Conservation (phyloP, 495 filamentous ascomycete species). For the Aspergillus haitiensis region DNA sequence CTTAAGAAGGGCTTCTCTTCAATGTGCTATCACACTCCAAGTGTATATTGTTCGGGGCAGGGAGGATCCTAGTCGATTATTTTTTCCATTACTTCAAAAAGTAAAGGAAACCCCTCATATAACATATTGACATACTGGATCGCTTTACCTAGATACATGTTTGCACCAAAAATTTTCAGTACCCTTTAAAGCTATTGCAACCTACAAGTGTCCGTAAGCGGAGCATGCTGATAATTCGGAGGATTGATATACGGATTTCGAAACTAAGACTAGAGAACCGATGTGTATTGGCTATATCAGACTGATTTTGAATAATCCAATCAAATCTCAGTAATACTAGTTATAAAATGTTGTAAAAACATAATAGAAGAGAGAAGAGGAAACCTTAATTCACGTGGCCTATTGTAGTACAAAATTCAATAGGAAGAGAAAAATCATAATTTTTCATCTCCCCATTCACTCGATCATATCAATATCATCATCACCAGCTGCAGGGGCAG, state of each 20-base stretch:
- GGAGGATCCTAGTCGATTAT: too few relatives aligned
- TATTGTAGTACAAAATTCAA: background rate
- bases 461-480: slow-evolving; percentile 61
- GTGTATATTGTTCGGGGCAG: too few relatives aligned
- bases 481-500: slow-evolving; percentile 45
- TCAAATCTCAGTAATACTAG: slow-evolving; percentile 1
- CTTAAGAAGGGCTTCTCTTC: too few relatives aligned
- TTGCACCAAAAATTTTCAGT: too few relatives aligned
- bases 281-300: background rate
- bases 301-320: slow-evolving; percentile 3
- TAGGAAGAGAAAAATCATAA: background rate
- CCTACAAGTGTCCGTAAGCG: background rate
- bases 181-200: too few relatives aligned
- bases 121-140: too few relatives aligned
- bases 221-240: background rate
- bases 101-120: too few relatives aligned
- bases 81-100: too few relatives aligned
- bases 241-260: background rate
- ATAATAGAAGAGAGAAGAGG: background rate
- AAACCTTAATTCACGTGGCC: background rate
- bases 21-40: too few relatives aligned
- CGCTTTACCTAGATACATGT: too few relatives aligned
- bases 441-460: slow-evolving; percentile 19
- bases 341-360: slow-evolving; percentile 5
- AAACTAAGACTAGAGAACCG: background rate